Evolutionary conservation across 495 filamentous ascomycete species (phyloP).

Genomic region (Penicillium nucicola): DNA sequence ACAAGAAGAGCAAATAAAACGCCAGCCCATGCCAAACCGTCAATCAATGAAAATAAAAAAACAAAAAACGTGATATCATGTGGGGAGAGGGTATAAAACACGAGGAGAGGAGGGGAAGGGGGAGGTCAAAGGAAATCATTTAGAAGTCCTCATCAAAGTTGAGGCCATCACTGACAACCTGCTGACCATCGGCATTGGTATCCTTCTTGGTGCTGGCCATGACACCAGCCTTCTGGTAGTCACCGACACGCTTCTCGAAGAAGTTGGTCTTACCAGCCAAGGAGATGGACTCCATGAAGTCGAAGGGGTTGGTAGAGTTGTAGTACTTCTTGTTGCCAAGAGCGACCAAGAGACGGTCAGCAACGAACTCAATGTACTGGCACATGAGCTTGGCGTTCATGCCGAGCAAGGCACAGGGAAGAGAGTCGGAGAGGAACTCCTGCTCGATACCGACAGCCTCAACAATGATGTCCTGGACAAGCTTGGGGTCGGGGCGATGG

Average conservation of each 20-base stretch:
- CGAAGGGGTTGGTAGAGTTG: conserved; percentile 91
- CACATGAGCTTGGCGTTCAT: conserved; percentile 98
- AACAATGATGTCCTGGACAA: conserved; percentile 82
- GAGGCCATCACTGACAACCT: conserved; percentile 74
- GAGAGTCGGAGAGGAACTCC: conserved; percentile 95
- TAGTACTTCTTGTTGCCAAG: conserved; percentile 94
- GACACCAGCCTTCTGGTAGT: conserved; percentile 99
- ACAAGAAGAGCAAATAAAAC: conserved; percentile 28
- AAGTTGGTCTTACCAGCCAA: conserved; percentile 99
- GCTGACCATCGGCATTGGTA: conserved; percentile 52
- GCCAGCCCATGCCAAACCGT: conserved; percentile 42
- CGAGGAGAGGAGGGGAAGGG: conserved; percentile 23
- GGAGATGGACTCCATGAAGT: conserved; percentile 99
- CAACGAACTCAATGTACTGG: conserved; percentile 99
- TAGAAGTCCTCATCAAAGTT: conserved; percentile 97
- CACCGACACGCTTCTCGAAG: conserved; percentile 99
- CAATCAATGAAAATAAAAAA: conserved; percentile 28
- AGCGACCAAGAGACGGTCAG: conserved; percentile 86
- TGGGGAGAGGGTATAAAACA: conserved; percentile 29
- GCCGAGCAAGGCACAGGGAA: conserved; percentile 86
- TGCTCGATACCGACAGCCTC: conserved; percentile 95
- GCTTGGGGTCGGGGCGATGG: conserved; percentile 77
- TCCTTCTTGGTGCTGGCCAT: conserved; percentile 91
- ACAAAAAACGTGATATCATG: conserved; percentile 25
- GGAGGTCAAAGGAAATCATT: conserved; percentile 25